Conservation (phyloP, 192 early-diverging fungal genomes). For the Backusella parvicylindrica region DNA sequence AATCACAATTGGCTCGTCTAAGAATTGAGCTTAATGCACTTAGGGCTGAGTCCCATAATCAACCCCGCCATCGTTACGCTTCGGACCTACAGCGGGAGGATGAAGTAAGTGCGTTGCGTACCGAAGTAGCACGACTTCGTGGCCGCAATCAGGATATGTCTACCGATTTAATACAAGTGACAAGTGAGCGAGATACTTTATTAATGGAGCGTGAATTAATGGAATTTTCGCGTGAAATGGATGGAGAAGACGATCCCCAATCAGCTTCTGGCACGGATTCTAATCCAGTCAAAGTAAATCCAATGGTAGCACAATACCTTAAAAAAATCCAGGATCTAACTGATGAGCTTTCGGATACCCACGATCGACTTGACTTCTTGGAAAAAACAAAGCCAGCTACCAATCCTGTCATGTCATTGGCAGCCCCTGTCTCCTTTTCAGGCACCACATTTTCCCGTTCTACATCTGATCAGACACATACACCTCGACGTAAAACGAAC, state of each 20-base stretch:
- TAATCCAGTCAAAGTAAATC: constrained; percentile 22
- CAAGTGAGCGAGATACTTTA: constrained; percentile 54
- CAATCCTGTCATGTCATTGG: background rate
- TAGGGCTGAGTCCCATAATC: constrained; percentile 26
- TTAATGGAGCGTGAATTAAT: constrained; percentile 44
- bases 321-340: constrained; percentile 34
- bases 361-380: constrained; percentile 23
- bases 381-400: constrained; percentile 8
- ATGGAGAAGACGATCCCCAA: constrained; percentile 4
- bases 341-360: constrained; percentile 33
- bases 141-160: constrained; percentile 44
- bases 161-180: constrained; percentile 39
- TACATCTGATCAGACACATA: background rate
- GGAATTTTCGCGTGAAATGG: constrained; percentile 30
- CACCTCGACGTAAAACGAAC: background rate
- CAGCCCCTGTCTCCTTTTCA: constrained; percentile 9
- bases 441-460: background rate
- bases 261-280: background rate
- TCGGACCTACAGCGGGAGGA: constrained; percentile 35
- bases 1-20: constrained; percentile 49
- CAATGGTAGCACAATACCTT: constrained; percentile 33
- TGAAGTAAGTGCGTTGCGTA: constrained; percentile 41
- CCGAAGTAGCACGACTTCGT: constrained; percentile 45
- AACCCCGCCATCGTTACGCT: background rate
- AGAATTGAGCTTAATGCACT: constrained; percentile 48